Evolutionary conservation across 208 protist species (phyloP), one percentile per base, ranked within the genome.

Genomic region (Leptomonas pyrrhocoris): DNA sequence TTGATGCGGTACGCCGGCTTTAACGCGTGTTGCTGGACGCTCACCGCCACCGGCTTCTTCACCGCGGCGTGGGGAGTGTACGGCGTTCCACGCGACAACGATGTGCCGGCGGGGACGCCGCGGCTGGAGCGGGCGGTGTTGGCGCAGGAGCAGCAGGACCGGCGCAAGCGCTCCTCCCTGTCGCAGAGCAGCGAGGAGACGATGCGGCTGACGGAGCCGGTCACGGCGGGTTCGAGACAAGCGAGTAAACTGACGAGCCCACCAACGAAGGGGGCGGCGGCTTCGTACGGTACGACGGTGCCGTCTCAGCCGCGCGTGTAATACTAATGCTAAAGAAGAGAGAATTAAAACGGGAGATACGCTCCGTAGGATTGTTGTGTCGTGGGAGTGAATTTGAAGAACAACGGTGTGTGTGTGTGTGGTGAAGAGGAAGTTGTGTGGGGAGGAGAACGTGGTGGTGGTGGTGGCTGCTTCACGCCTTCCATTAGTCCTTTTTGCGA

Each of bases 21-120:
- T 62, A 45, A 51, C 1, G 58, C 70, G 0, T 79, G 72, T 27
- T 92, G 86, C 49, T 77, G 76, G 62, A 53, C 79, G 40, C 85
- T 92, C 60, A 77, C 83, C 0, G 75, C 53, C 27, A 49, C 77
- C 19, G 80, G 83, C 28, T 59, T 91, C 51, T 53, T 89, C 19
- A 79, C 80, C 1, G 83, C 84, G 18, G 30, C 68, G 5, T 92
- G 84, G 81, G 86, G 80, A 23, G 51, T 80, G 18, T 74, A 81
- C 18, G 75, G 66, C 15, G 76, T 90, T 45, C 88, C 84, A 25
- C 50, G 56, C 7, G 82, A 84, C 40, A 76, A 56, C 31, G 73
- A 81, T 15, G 16, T 48, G 38, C 63, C 57, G 49, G 16, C 54
- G 0, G 63, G 74, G 25, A 68, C 74, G 38, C 74, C 79, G 27